Base-by-base conservation (phyloP, 768 basidiomycete genomes). In the Pisolithus microcarpus region DNA sequence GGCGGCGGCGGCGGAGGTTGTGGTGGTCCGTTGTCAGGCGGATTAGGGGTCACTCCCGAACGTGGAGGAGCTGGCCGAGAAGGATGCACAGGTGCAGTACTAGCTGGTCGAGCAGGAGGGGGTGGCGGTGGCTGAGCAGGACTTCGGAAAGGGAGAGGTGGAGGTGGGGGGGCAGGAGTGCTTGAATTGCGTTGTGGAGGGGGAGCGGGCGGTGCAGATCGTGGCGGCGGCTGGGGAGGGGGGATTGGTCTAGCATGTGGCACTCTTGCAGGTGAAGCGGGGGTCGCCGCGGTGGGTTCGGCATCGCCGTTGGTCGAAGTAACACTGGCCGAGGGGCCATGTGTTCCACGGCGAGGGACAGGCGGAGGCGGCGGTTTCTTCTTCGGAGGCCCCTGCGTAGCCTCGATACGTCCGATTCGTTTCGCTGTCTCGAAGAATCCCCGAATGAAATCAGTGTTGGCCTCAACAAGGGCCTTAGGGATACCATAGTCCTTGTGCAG, bases 401-500 rank as follows among this genome's bases (percentile, higher is more conserved):
- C 70, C 1, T 64, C 57, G 0, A 58, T 56, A 48, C 15, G 43
- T 9, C 61, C 70, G 60, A 73, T 64, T 56, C 65, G 61, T 43
- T 70, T 62, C 13, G 85, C 59, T 55, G 80, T 73, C 23, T 92
- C 77, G 61, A 83, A 99, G 56, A 8, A 28, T n/a, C 84, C 76
- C 62, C 84, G 85, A 70, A 99, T 95, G 65, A 91, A 97, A 55
- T 89, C 85, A 72, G 85, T 85, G 60, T 98, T 85, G 55, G 85
- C 70, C 53, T 75, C 75, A 37, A 96, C 82, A 39, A 88, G 69
- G 36, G 84, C 80, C 46, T 75, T 75, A 44, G 79, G 75, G 44
- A 97, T 68, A 0, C 92, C 92, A 7, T 74, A 68, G 42, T 70
- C 67, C 53, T 26, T 26, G 26, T 83, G 78, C 5, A 97, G 75